Conservation (phyloP, 345 rosid genomes). For the Cardamine resedifolia region DNA sequence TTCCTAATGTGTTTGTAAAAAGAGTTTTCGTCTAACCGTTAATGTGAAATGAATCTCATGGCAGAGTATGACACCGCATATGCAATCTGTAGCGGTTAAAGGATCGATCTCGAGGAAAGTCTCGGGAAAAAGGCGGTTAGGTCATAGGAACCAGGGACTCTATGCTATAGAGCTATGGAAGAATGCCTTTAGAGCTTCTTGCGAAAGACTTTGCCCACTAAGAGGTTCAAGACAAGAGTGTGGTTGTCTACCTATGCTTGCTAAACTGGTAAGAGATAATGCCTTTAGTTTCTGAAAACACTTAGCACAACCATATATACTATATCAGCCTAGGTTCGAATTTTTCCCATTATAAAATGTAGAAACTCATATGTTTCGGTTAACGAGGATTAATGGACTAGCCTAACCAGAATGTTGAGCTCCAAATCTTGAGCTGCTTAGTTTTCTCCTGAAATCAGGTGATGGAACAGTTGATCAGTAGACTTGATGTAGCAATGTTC, state of each 20-base stretch:
- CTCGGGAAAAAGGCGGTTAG: constrained; percentile 53
- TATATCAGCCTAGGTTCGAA: too few relatives aligned
- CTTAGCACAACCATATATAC: not conserved
- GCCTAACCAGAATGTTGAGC: not conserved
- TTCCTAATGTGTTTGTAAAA: not conserved
- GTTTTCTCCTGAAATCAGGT: constrained; percentile 47
- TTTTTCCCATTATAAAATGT: not conserved
- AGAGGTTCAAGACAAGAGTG: constrained; percentile 86
- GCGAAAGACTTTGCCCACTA: constrained; percentile 87
- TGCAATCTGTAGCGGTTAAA: constrained; percentile 73
- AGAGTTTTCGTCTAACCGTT: not conserved
- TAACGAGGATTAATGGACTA: too few relatives aligned
- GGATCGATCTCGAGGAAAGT: constrained; percentile 58
- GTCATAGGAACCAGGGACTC: constrained; percentile 60
- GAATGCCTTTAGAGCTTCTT: constrained; percentile 83
- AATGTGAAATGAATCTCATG: not conserved
- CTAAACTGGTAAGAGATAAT: constrained; percentile 63
- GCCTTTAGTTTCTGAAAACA: not conserved
- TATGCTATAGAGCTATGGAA: constrained; percentile 87
- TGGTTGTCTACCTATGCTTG: constrained; percentile 79
- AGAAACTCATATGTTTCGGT: not conserved
- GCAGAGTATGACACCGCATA: constrained; percentile 85
- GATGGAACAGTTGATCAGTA: constrained; percentile 85
- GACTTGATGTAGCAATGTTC: constrained; percentile 97
- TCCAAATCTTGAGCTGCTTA: not conserved